A percentile compares a stretch with the other conserved stretches of the same genome.
Evolutionary conservation across 768 basidiomycete species (phyloP).

Genomic region (Sistotremastrum niveocremeum): DNA sequence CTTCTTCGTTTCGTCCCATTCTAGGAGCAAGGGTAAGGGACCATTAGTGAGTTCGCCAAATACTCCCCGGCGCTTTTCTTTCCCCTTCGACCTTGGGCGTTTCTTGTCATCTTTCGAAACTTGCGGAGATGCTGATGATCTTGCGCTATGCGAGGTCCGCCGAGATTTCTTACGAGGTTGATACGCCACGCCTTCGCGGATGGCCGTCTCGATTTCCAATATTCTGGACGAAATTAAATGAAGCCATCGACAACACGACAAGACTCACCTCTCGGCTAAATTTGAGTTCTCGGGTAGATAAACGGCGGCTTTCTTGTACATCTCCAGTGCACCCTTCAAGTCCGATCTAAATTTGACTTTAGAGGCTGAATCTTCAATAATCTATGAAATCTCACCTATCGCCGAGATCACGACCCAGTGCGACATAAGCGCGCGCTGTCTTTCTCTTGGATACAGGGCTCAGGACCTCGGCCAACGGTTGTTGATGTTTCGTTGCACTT

Average conservation of each 20-base stretch:
- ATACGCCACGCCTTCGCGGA: no score
- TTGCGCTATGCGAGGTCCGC: no score
- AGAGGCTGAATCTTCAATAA: neutral
- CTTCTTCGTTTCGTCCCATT: no score
- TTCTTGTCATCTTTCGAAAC: no score
- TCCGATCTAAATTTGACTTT: constrained; percentile 42
- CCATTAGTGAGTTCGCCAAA: no score
- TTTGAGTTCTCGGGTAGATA: constrained; percentile 83
- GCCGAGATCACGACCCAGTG: constrained; percentile 66
- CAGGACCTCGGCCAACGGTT: constrained; percentile 51
- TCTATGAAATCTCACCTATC: constrained; percentile 43
- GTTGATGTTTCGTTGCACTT: constrained; percentile 47
- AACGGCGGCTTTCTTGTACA: constrained; percentile 68
- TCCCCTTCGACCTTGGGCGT: no score
- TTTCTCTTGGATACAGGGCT: constrained; percentile 71
- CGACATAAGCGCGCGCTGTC: constrained; percentile 73
- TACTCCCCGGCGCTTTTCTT: no score
- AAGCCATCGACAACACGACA: constrained; percentile 53
- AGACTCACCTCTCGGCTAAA: constrained; percentile 78
- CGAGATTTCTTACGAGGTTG: no score
- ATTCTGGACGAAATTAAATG: constrained; percentile 19
- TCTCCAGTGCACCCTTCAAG: constrained; percentile 62
- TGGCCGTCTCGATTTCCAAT: no score
- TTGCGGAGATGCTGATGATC: no score
- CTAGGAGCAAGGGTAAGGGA: no score